phyloP scores from a whole-genome alignment of 306 rosid genomes.

The barrel medic (Medicago truncatula) region MtrunA17r5.0-ANR NC_053047.1:20786001-20786500 shows the following conservation, averaged over 20 bases:
- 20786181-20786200: not conserved
- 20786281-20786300: conserved; percentile 8
- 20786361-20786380: not conserved
- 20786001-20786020: conserved; percentile 67
- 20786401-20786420: not conserved
- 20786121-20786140: conserved; percentile 61
- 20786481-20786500: not conserved
- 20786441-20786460: not conserved
- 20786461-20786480: not conserved
- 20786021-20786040: conserved; percentile 85
- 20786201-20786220: not conserved
- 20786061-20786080: conserved; percentile 73
- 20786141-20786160: conserved; percentile 72
- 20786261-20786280: not conserved
- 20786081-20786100: conserved; percentile 65
- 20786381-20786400: not conserved
- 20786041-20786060: conserved; percentile 83
- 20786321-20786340: conserved; percentile 21
- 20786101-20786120: conserved; percentile 68
- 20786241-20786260: not conserved
- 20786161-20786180: conserved; percentile 56
- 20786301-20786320: conserved; percentile 5
- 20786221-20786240: not conserved
- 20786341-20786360: conserved; percentile 1
- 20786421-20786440: not conserved